These are phyloP conservation scores for Corinectria fuckeliana DNA, from an alignment of 2,329 filamentous ascomycete genomes.

Conservation along the genomic window DNA sequence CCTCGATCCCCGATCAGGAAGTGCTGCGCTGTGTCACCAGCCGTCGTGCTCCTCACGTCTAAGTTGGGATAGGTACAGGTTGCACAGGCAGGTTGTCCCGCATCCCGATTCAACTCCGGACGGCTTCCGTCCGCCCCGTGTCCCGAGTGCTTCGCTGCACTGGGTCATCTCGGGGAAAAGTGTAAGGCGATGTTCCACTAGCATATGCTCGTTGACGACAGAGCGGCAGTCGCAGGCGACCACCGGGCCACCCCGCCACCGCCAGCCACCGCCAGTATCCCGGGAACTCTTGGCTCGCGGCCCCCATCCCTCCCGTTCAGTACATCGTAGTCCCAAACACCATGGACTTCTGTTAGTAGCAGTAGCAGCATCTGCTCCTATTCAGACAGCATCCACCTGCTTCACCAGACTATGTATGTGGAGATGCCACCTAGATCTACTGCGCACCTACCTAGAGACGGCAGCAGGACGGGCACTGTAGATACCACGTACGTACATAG, in stretches of 20 bases:
- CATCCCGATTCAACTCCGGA: neutral
- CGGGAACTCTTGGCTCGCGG: neutral
- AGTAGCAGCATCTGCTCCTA: neutral
- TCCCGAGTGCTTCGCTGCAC: neutral
- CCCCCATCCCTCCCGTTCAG: neutral
- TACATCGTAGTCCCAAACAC: neutral
- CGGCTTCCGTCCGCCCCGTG: slow-evolving; percentile 1
- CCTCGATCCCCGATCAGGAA: slow-evolving; percentile 7
- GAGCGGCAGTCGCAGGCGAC: neutral
- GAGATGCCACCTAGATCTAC: neutral
- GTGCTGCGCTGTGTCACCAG: slow-evolving; percentile 6
- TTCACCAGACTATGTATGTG: neutral
- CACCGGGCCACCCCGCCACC: neutral
- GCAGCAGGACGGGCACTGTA: neutral
- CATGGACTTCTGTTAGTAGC: neutral
- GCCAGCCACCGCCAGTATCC: neutral
- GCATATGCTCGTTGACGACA: neutral
- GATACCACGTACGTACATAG: no score
- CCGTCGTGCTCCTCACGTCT: neutral
- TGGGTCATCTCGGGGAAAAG: neutral
- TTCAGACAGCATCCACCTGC: neutral
- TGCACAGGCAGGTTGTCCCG: neutral
- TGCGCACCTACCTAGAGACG: no score
- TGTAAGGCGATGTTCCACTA: neutral
- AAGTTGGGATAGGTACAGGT: neutral